Evolutionary conservation across 2,329 filamentous ascomycete genomes (phyloP), one percentile per base, ranked within the genome.

Genomic region (Ceratocystis destructans): DNA sequence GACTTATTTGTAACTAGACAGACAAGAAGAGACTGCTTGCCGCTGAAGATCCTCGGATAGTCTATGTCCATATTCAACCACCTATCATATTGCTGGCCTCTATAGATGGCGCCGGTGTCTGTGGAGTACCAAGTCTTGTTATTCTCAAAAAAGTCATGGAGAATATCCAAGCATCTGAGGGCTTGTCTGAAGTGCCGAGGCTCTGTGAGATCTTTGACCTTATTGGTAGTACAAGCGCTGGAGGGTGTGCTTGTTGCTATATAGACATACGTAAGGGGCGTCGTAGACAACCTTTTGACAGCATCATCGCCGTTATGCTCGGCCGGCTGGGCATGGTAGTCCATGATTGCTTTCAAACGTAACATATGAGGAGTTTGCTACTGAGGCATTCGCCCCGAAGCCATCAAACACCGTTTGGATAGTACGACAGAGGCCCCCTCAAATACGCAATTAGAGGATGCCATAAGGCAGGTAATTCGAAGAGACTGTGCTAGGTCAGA

Each of bases 141-240:
- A 71, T 73, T 50, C 66, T 73, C 1, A 65, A 72, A 28, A 65
- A 69, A 17, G 68, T 72, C 20, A 73, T 73, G 71, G 64, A 69
- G 37, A 66, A 69, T n/a, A 61, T 73, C 1, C 62, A 67, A 44
- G 41, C 67, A 1, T 50, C 50, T 28, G 64, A 66, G 12, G 64
- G 69, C 15, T 69, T 71, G 3, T 37, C 65, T 20, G 46, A 70
- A 28, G 33, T 69, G 3, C 72, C 71, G 5, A 69, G 48, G 48
- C 72, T 71, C 28, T 71, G 71, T 61, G 71, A 73, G 25, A 65
- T 69, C 41, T 74, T 73, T 65, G 70, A 74, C 20, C 65, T 73
- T 17, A 72, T 73, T 55, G 72, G 71, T 53, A 72, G 72, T 22
- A 74, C 72, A 31, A 72, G 72, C 64, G 73, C 72, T 1, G 71